Evolutionary conservation across 148 eudicot species (phyloP), one percentile per base, ranked within the genome.

Genomic region (Silene latifolia): DNA sequence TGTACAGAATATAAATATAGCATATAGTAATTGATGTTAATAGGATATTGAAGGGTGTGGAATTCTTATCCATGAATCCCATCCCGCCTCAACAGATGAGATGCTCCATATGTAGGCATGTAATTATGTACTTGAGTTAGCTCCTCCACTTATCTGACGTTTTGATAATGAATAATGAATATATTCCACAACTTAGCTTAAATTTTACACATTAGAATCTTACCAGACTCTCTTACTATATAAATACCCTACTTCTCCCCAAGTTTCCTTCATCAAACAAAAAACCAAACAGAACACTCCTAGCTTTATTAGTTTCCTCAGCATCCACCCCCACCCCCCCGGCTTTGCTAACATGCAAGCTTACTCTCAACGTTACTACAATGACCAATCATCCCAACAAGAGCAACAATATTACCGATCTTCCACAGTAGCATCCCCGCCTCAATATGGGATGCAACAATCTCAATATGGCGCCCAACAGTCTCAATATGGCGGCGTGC

Each of bases 361-460:
- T 67, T 67, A 67, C 54, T 6, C 71, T 44, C 71, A 67, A 42
- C 71, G 71, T 51, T 67, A 67, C 71, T 44, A 44, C 27, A 42
- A n/a, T 51, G 71, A 67, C 71, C 71, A 67, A 67, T 67, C 71
- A 8, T 67, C 71, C 23, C 71, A 67, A 44, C 71, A 63, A 64
- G 39, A 67, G 4, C 69, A 66, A 44, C 71, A 46, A 44, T 67
- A 67, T 5, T 67, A 67, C 56, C 56, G 18, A 21, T 65, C 76
- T 46, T 25, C 76, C 48, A 13, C 76, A 17, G 57, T 32, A 32
- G 35, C 66, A 59, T 23, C 51, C 24, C 64, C 7, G 11, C 63
- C 35, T 32, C 71, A 67, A 9, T 67, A 67, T 10, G 70, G 70
- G 27, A 5, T 72, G 75, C 66, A 59, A 24, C 67, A 72, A 15